Conservation (phyloP, 805 yeast genomes). For the Suhomyces emberorum region DNA sequence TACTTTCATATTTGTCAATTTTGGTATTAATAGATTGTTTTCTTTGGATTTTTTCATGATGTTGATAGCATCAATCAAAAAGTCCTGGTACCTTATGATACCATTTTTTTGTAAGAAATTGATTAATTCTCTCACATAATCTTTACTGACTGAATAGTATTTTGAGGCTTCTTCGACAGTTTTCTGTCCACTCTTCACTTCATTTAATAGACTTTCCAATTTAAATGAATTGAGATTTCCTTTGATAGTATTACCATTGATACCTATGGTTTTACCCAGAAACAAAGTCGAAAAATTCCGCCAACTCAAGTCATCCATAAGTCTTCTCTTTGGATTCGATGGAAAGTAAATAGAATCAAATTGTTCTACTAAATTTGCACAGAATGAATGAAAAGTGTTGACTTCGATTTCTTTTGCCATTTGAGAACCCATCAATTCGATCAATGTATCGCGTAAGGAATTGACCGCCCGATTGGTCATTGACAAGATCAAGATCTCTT, state of each 20-base stretch:
- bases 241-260: constrained; percentile 21
- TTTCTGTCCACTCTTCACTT: constrained; percentile 19
- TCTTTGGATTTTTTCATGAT: constrained; percentile 19
- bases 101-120: constrained; percentile 30
- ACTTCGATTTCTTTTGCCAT: constrained; percentile 37
- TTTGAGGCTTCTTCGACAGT: constrained; percentile 22
- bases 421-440: constrained; percentile 29
- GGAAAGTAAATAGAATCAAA: constrained; percentile 19
- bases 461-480: constrained; percentile 69
- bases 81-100: constrained; percentile 33
- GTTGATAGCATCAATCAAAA: constrained; percentile 28
- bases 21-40: constrained; percentile 13
- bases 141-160: constrained; percentile 21
- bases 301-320: constrained; percentile 60
- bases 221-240: constrained; percentile 21
- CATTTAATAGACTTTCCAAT: constrained; percentile 23
- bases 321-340: constrained; percentile 12
- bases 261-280: constrained; percentile 31
- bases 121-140: constrained; percentile 26
- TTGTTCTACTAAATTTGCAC: constrained; percentile 46
- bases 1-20: constrained; percentile 24
- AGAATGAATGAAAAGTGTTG: constrained; percentile 63
- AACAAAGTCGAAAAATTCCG: constrained; percentile 29
- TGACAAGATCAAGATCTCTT: constrained; percentile 58
- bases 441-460: constrained; percentile 36